Base-by-base conservation (phyloP, 148 eudicot genomes). In the Simmondsia chinensis region DNA sequence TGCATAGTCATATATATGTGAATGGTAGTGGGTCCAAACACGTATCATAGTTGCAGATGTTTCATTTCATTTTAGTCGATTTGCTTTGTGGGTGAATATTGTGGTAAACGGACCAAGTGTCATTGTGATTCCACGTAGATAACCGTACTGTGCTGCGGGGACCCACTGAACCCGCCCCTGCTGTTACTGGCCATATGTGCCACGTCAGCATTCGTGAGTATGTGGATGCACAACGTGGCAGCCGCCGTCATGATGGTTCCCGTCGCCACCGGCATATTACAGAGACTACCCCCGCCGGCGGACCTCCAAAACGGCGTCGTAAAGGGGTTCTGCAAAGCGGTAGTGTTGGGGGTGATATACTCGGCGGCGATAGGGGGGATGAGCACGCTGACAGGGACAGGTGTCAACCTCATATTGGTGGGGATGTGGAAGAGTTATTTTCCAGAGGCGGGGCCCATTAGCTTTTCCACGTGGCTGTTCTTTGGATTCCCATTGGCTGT, bases 141-240 rank as follows among this genome's bases (percentile, higher is more conserved):
- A 26, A 84, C 97, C 0, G 21, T 73, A 3, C 13, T 81, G 15
- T 89, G 84, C 46, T 80, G 95, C 26, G 97, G 97, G 7, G 93
- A 89, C 27, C 95, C 97, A 13, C 51, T 89, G 52, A 84, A 69
- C 17, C 97, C 97, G 6, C 73, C 73, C 2, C 70, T 89, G 0
- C 80, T 89, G 19, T 71, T 89, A 1, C 70, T 89, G 0, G 97
- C 95, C n/a, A 73, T 89, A 7, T 89, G 97, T 13, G 93, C 65
- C 43, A 89, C 97, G 7, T 81, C 97, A 1, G 74, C 82, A 0
- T 89, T 89, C 50, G 64, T 84, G 23, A 89, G 95, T 70, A 89
- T 89, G 97, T 84, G 97, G 97, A 84, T 89, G 97, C 97, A 89
- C 85, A 89, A 89, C 74, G 84, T 73, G 54, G 87, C 97, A 2